Evolutionary conservation across 176 grass and related monocot genomes (phyloP), one percentile per base, ranked within the genome.

Genomic region (Miscanthus lutarioriparius): DNA sequence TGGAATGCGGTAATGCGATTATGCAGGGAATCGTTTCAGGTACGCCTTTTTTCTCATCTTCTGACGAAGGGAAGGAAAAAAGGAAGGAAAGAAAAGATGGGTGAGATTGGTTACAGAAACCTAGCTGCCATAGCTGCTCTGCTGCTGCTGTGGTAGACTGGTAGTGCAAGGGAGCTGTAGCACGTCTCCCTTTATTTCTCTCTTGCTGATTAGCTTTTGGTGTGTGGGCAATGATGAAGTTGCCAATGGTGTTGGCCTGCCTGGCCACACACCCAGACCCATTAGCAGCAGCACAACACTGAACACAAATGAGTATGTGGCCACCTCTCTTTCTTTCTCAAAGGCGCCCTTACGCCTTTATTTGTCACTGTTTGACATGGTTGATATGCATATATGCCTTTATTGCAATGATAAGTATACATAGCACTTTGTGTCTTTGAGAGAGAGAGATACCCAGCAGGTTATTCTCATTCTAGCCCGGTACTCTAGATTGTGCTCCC

Each of bases 151-250:
- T 20, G 53, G 53, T 53, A 53, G 48, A 13, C 40, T 39, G 2
- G 32, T n/a, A 35, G 33, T 82, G 64, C 65, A 63, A 7, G 10
- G 28, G 65, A 70, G 71, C 80, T 41, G 80, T 72, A 40, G 48
- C 41, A 10, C 12, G 19, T 48, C 43, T 12, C 25, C 61, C 59
- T 74, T 16, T 64, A 36, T 25, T 83, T 10, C 49, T 49, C 28
- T 70, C 47, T 12, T 48, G 13, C 47, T 58, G 19, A 11, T 51
- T 17, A 22, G 58, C n/a, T 25, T 63, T 26, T 32, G 14, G 80
- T 82, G 58, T 80, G 85, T 80, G 68, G 81, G 76, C 47, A 80
- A 74, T 79, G 72, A 88, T 80, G 81, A 76, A 87, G 63, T 37
- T 33, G 45, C 70, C 78, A 84, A 58, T 82, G 65, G 45, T n/a